These are phyloP conservation scores for Linnemannia exigua DNA, from an alignment of 192 early-diverging fungal genomes.

Conservation along the genomic window DNA sequence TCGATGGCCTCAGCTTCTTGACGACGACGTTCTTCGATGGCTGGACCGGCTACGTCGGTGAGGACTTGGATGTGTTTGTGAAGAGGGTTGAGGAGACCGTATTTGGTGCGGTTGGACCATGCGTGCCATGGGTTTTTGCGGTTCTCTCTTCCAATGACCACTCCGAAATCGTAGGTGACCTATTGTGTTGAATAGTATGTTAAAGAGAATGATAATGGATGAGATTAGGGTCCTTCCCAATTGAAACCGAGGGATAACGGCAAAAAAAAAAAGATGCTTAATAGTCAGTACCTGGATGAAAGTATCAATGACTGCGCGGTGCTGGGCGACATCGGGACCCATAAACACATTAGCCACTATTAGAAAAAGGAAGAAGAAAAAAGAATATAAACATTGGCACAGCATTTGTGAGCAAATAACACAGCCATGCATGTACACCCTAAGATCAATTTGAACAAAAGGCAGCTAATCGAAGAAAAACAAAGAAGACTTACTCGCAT, in stretches of 20 bases:
- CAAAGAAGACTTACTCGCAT: slow-evolving; percentile 37
- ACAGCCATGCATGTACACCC: not conserved
- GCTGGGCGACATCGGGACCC: slow-evolving; percentile 33
- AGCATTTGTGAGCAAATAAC: not conserved
- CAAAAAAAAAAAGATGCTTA: not conserved
- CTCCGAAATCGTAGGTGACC: slow-evolving; percentile 34
- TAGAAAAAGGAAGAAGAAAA: not conserved
- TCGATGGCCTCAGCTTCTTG: slow-evolving; percentile 22
- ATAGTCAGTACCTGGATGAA: slow-evolving; percentile 19
- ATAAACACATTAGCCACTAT: slow-evolving; percentile 49
- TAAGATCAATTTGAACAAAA: too few species aligned
- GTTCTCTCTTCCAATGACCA: slow-evolving; percentile 6
- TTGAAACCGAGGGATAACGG: too few species aligned
- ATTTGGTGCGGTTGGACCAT: slow-evolving; percentile 20
- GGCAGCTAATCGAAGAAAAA: not conserved
- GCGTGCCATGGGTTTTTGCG: slow-evolving; percentile 12
- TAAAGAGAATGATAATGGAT: not conserved
- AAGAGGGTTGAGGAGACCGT: slow-evolving; percentile 25
- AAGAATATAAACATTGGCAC: not conserved
- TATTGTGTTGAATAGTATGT: not conserved
- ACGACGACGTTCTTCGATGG: slow-evolving; percentile 37
- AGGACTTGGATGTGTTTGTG: slow-evolving; percentile 19
- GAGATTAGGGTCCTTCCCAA: not conserved
- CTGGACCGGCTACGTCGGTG: slow-evolving; percentile 21
- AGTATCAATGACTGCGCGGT: slow-evolving; percentile 30